These are phyloP conservation scores for Cadophora sp. DNA, from an alignment of 2,329 filamentous ascomycete species.

Conservation along the genomic window DNA sequence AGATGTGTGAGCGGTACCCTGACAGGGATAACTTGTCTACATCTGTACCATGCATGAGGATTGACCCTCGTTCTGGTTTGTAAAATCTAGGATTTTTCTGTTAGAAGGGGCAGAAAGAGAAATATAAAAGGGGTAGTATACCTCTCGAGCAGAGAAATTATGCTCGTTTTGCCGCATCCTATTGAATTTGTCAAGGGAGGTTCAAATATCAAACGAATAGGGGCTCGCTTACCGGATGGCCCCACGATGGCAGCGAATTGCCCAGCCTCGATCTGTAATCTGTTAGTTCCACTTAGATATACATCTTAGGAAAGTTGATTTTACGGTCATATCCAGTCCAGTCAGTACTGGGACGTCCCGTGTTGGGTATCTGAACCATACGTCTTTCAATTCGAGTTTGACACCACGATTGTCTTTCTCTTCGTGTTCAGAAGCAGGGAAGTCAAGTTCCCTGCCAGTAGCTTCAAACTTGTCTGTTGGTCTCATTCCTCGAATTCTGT, in stretches of 20 bases:
- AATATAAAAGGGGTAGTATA: neutral
- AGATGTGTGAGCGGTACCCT: constrained; percentile 66
- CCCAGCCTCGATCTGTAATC: constrained; percentile 57
- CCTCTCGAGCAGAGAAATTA: constrained; percentile 69
- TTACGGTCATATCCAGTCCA: constrained; percentile 62
- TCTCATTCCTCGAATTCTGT: constrained; percentile 59
- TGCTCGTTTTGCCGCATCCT: constrained; percentile 72
- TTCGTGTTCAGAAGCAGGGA: constrained; percentile 43
- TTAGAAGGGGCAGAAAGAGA: neutral
- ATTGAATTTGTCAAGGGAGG: neutral
- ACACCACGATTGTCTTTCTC: constrained; percentile 48
- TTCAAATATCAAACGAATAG: too few species aligned
- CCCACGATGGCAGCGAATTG: constrained; percentile 76
- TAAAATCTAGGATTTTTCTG: constrained; percentile 64
- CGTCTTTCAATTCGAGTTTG: constrained; percentile 61
- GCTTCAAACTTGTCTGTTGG: constrained; percentile 15
- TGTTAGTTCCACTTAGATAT: constrained; percentile 22
- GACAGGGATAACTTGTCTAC: constrained; percentile 64
- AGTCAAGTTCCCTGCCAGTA: constrained; percentile 24
- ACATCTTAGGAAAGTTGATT: neutral
- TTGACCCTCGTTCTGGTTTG: constrained; percentile 66
- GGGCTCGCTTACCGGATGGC: constrained; percentile 52
- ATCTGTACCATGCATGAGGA: constrained; percentile 68
- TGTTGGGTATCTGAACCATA: constrained; percentile 67
- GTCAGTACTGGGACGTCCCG: constrained; percentile 63